Evolutionary conservation across 2,329 filamentous ascomycete genomes (phyloP).

Genomic region (Diaporthe humulicola): DNA sequence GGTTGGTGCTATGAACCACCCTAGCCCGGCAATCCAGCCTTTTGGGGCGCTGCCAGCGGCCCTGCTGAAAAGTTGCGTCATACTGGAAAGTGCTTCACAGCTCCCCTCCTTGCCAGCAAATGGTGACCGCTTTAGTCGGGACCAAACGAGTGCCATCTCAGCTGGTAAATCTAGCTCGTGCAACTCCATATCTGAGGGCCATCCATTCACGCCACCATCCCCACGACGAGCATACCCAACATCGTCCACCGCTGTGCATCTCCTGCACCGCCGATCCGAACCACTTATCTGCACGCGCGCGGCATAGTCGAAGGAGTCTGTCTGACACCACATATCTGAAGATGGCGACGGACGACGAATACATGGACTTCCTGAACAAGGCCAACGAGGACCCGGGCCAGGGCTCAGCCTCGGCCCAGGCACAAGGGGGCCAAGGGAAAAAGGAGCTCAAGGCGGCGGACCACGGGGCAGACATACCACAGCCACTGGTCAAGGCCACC

Average conservation of each 20-base stretch:
- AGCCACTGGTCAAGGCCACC: conserved; percentile 62
- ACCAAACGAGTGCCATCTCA: neutral
- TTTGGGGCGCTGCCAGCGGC: neutral
- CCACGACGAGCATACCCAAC: neutral
- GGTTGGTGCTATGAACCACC: neutral
- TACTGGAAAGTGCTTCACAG: neutral
- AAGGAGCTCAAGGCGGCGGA: conserved; percentile 66
- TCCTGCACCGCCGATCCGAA: neutral
- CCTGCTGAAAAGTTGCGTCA: conserved; percentile 32
- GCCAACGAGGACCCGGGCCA: conserved; percentile 83
- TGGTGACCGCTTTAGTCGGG: neutral
- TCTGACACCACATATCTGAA: conserved; percentile 39
- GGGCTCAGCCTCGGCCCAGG: conserved; percentile 57
- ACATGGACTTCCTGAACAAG: conserved; percentile 87
- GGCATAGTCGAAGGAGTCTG: neutral
- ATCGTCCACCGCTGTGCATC: neutral
- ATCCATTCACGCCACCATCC: neutral
- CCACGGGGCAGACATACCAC: conserved; percentile 71
- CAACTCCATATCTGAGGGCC: neutral
- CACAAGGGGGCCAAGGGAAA: conserved; percentile 40
- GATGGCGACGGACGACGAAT: conserved; percentile 85
- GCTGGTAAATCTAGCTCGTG: neutral
- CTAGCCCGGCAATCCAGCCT: neutral
- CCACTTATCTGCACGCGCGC: conserved; percentile 28
- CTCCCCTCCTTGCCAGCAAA: conserved; percentile 26